phyloP scores from a whole-genome alignment of 2,329 filamentous ascomycete species.

The Sporothrix luriei region DNA sequence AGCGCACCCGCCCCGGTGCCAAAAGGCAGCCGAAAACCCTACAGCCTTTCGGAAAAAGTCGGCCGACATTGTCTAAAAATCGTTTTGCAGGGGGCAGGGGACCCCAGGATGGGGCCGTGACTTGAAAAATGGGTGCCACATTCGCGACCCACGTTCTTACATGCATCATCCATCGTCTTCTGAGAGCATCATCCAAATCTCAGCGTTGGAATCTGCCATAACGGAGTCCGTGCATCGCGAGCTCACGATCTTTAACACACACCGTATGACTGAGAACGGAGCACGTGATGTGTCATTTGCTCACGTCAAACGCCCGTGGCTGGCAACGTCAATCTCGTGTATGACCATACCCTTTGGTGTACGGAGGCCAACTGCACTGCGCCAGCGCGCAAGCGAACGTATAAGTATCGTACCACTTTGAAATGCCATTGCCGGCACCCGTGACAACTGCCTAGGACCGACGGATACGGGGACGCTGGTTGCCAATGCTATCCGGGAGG shows the following conservation, averaged over 20 bases:
- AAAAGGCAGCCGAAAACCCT: not conserved
- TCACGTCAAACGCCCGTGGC: too few relatives aligned
- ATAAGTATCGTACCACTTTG: too few relatives aligned
- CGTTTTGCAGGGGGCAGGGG: not conserved
- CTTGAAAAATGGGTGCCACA: conserved; percentile 8
- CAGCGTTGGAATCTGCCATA: not conserved
- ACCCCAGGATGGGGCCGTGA: too few relatives aligned
- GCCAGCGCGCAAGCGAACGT: too few relatives aligned
- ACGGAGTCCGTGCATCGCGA: not conserved
- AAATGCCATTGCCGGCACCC: too few relatives aligned
- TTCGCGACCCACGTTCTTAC: conserved; percentile 7
- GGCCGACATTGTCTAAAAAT: not conserved
- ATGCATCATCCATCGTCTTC: not conserved
- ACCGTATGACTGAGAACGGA: too few relatives aligned
- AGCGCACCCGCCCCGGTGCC: not conserved
- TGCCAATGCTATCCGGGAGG: too few relatives aligned
- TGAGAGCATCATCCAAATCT: not conserved
- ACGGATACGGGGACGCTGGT: too few relatives aligned
- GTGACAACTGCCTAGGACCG: too few relatives aligned
- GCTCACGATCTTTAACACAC: not conserved
- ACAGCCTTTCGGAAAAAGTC: conserved; percentile 21
- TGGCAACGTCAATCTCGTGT: too few relatives aligned
- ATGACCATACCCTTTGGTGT: too few relatives aligned
- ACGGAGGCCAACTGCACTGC: too few relatives aligned
- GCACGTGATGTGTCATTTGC: not conserved